Evolutionary conservation across 2,329 filamentous ascomycete genomes (phyloP), one percentile per base, ranked within the genome.

Genomic region (Lecanicillium sp.): DNA sequence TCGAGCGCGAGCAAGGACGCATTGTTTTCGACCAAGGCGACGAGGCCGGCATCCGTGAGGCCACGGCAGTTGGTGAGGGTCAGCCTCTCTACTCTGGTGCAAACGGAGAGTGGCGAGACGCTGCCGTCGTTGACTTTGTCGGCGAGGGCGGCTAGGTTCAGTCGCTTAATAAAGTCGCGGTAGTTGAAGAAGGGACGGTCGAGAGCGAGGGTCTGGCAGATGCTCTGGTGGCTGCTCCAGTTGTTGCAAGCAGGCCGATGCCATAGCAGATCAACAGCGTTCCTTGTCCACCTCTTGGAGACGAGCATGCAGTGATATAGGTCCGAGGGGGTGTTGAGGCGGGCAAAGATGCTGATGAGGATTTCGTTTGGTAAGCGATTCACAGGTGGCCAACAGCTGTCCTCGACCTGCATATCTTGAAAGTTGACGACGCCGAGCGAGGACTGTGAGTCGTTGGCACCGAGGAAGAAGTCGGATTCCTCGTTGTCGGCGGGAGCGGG

Each of bases 201-300:
- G 19, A 80, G 71, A 33, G 77, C 73, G 27, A 95, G 76, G 2
- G 90, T 89, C 42, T 74, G 71, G 54, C 88, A 89, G 48, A 98
- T 92, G 48, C 69, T 82, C 52, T 79, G 70, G 51, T 95, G 78
- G 55, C 88, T 88, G 11, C 71, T 63, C 84, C 87, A 95, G 51
- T 80, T 86, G 52, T 83, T 88, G 65, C 92, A 96, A 19, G 86
- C 80, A 2, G 92, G 92, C 29, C 92, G 77, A 60, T 95, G 89
- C 92, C 92, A 98, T 16, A 98, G 72, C 48, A 95, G 74, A 46
- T 92, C 90, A 49, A 96, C 92, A 37, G 85, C 83, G 56, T 95
- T 95, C 46, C 83, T 73, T 19, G 92, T 85, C 92, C 92, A 98
- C 45, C 83, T 78, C 61, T 88, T 89, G 54, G 83, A 95, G n/a